Base-by-base conservation (phyloP, 306 rosid genomes). In the Medicago arabica region DNA sequence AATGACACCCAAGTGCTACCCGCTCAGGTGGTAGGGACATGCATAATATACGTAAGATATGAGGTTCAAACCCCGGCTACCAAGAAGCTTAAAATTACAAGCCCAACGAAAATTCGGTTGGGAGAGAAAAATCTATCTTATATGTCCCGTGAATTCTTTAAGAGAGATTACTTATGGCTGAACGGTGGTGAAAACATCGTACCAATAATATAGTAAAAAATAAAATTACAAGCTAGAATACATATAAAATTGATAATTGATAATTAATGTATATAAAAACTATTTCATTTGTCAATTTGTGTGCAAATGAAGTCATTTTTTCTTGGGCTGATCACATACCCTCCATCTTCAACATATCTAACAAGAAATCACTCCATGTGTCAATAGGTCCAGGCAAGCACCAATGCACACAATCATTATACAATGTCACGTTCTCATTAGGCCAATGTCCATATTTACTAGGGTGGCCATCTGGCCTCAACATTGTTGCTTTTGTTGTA, bases 401-500 rank as follows among this genome's bases (percentile, higher is more conserved):
- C 97, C 96, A 96, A 28, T 96, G 99, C 18, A 92, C 93, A 83
- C 99, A 96, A 46, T 96, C 99, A 72, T 92, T 92, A 50, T 84
- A 86, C 81, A 90, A 62, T 7, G 92, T 92, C 44, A 84, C 94
- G 31, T 89, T 92, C 11, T 81, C 96, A 43, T 85, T 21, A 0
- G 98, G 90, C 98, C 92, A 89, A 78, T 92, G 99, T 1, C 99
- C 96, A 75, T 83, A 90, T 44, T 47, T 82, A 81, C 97, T 89
- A 1, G 99, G 99, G 17, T 96, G 98, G 6, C 99, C 99, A 80
- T 96, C 99, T 43, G 97, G 99, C 65, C 99, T 91, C 68, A 89
- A 68, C 72, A 86, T 41, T 49, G 74, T 49, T 4, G 98, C 91
- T 59, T 80, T 87, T 43, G 96, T 96, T 0, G 89, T 80, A 74